A percentile compares a stretch with the other conserved stretches of the same genome.
Evolutionary conservation across 768 basidiomycete genomes (phyloP).

Genomic region (Phaeolepiota aurea): DNA sequence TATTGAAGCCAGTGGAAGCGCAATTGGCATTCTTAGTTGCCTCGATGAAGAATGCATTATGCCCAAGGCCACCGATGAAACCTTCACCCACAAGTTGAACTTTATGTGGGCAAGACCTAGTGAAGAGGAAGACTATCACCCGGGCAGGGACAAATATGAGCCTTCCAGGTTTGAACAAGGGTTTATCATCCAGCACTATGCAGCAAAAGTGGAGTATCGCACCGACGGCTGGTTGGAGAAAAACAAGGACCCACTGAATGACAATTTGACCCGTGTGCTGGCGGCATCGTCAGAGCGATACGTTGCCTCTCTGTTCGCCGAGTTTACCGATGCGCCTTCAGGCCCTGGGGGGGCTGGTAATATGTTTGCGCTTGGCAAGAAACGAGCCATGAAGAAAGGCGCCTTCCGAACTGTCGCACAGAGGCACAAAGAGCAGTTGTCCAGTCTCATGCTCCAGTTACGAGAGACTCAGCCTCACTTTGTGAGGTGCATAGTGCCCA

Average conservation of each 20-base stretch:
- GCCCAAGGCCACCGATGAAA: slow-evolving; percentile 95
- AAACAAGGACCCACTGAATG: slow-evolving; percentile 98
- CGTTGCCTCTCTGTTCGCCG: slow-evolving; percentile 77
- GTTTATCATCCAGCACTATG: slow-evolving; percentile 94
- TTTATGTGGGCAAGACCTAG: slow-evolving; percentile 56
- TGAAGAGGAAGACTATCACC: slow-evolving; percentile 53
- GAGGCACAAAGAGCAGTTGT: slow-evolving; percentile 91
- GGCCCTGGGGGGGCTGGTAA: slow-evolving; percentile 27
- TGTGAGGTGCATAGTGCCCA: slow-evolving; percentile 96
- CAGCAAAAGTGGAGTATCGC: slow-evolving; percentile 92
- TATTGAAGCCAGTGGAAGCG: slow-evolving; percentile 77
- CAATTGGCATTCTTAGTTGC: slow-evolving; percentile 86
- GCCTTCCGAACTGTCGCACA: slow-evolving; percentile 96
- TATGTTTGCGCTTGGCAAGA: slow-evolving; percentile 47
- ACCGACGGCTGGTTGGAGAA: slow-evolving; percentile 98
- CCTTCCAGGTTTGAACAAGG: slow-evolving; percentile 87
- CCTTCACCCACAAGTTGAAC: slow-evolving; percentile 90
- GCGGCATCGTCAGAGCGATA: slow-evolving; percentile 77
- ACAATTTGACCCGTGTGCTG: slow-evolving; percentile 86
- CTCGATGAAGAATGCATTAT: slow-evolving; percentile 99
- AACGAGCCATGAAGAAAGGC: slow-evolving; percentile 82
- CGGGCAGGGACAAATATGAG: slow-evolving; percentile 77
- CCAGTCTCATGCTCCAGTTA: slow-evolving; percentile 85
- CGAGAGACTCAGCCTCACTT: slow-evolving; percentile 96
- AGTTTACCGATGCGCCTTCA: slow-evolving; percentile 50